Conservation (phyloP, 169 alveolate genomes). For the Cryptosporidium viatorum region DNA sequence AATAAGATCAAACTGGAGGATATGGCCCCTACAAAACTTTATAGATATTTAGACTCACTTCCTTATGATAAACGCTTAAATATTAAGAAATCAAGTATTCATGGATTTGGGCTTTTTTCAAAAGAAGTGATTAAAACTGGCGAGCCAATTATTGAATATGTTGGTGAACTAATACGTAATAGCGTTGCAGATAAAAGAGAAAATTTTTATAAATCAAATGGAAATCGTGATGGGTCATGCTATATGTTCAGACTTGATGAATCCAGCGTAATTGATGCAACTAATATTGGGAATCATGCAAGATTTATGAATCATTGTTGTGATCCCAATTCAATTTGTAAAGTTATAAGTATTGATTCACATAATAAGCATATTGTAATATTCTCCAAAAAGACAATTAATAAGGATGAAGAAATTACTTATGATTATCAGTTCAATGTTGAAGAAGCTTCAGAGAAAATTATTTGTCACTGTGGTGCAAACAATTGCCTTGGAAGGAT, state of each 20-base stretch:
- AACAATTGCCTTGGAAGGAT: constrained; percentile 90
- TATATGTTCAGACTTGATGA: constrained; percentile 94
- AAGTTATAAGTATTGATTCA: constrained; percentile 85
- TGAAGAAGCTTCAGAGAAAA: constrained; percentile 88
- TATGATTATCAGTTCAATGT: constrained; percentile 94
- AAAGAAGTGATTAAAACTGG: constrained; percentile 89
- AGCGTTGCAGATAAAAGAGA: constrained; percentile 91
- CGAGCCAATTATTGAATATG: constrained; percentile 95
- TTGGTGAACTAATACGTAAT: constrained; percentile 93
- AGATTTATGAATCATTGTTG: constrained; percentile 97
- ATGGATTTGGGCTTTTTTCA: constrained; percentile 94
- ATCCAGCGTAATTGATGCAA: constrained; percentile 95
- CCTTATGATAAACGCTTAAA: constrained; percentile 82
- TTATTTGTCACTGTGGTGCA: constrained; percentile 90
- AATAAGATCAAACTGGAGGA: constrained; percentile 43
- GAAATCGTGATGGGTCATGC: constrained; percentile 91
- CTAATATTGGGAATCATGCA: constrained; percentile 94
- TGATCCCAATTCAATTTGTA: constrained; percentile 92
- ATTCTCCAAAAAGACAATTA: constrained; percentile 92
- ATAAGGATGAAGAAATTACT: constrained; percentile 96
- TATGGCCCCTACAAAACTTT: constrained; percentile 81
- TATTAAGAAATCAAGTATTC: constrained; percentile 88
- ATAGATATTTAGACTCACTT: constrained; percentile 82
- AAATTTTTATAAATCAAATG: constrained; percentile 84
- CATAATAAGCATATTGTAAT: constrained; percentile 94